These are phyloP conservation scores for Penicillium antarcticum DNA, from an alignment of 495 filamentous ascomycete species.

Conservation along the genomic window DNA sequence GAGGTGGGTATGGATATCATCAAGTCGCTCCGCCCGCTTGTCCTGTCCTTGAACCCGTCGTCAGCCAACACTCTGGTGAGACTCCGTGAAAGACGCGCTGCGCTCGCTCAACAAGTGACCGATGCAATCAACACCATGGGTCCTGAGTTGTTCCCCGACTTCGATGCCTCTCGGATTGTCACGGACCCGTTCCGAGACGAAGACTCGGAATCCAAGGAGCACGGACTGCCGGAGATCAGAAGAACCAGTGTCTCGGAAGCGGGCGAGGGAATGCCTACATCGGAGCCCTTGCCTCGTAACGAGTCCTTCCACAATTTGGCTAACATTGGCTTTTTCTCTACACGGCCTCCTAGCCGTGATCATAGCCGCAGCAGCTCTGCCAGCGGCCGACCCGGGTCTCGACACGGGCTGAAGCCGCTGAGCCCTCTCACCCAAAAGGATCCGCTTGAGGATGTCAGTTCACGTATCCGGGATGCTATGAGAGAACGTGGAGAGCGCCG, in stretches of 20 bases:
- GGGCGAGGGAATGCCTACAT: constrained; percentile 29
- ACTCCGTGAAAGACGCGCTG: constrained; percentile 67
- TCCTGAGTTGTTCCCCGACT: constrained; percentile 95
- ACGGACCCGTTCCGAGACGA: constrained; percentile 54
- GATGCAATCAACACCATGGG: constrained; percentile 92
- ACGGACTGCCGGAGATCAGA: constrained; percentile 20
- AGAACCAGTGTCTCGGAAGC: constrained; percentile 17
- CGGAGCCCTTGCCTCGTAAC: constrained; percentile 70
- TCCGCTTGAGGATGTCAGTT: constrained; percentile 76
- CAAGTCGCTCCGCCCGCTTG: constrained; percentile 87
- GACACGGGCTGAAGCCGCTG: constrained; percentile 66
- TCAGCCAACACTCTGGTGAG: constrained; percentile 80
- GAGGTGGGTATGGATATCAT: constrained; percentile 97
- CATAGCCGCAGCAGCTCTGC: constrained; percentile 63
- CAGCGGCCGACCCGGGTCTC: constrained; percentile 56
- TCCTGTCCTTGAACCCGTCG: constrained; percentile 82
- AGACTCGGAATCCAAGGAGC: constrained; percentile 18
- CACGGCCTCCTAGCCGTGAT: constrained; percentile 66
- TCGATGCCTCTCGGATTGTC: constrained; percentile 79
- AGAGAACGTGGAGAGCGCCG: constrained; percentile 73
- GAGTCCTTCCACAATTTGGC: constrained; percentile 90
- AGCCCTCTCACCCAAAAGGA: constrained; percentile 70
- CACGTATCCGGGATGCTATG: constrained; percentile 86
- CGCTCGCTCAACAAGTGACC: constrained; percentile 78
- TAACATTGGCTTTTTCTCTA: constrained; percentile 83